phyloP scores from a whole-genome alignment of 129 eudicot genomes.

The Saposhnikovia divaricata region DNA sequence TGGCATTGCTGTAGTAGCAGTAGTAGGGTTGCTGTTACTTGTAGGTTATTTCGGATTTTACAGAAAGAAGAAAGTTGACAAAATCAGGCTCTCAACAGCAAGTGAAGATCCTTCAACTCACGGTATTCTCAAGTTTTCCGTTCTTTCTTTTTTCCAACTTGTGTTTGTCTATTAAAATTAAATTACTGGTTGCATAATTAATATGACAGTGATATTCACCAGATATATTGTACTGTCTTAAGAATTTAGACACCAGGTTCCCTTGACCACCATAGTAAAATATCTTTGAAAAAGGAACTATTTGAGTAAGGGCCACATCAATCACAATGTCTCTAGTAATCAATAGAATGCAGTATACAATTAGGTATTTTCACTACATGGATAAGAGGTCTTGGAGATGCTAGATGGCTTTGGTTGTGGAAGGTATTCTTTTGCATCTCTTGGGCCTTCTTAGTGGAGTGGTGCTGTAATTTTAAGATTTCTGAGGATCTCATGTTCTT shows the following conservation, averaged over 20 bases:
- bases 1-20: conserved; percentile 50
- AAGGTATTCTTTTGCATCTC: neutral
- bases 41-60: conserved; percentile 39
- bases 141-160: neutral
- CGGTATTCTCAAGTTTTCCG: neutral
- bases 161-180: neutral
- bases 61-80: conserved; percentile 36
- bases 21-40: conserved; percentile 41
- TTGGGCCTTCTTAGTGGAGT: neutral
- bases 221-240: neutral
- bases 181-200: neutral
- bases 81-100: neutral
- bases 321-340: neutral
- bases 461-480: neutral
- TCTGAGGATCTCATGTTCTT: neutral
- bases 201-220: neutral
- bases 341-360: neutral
- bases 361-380: neutral
- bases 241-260: neutral
- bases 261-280: neutral
- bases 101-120: conserved; percentile 22
- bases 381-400: neutral
- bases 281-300: neutral
- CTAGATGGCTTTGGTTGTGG: neutral
- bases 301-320: neutral